Conservation (phyloP, 495 filamentous ascomycete genomes). For the Podospora sp. region DNA sequence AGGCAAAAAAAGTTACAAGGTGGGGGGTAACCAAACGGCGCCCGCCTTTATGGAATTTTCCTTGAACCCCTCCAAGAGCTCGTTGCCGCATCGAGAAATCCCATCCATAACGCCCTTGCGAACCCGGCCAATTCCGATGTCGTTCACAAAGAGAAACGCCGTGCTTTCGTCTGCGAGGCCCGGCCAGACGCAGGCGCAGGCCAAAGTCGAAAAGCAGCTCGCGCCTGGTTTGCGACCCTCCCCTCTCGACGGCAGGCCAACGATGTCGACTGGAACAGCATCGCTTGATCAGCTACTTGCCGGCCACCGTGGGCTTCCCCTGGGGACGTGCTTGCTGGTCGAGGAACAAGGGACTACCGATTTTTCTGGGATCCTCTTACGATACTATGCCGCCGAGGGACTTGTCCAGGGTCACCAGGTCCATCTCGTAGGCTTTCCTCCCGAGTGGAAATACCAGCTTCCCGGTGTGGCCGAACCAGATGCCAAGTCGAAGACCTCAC, state of each 20-base stretch:
- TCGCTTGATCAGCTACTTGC: conserved; percentile 85
- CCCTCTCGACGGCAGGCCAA: conserved; percentile 81
- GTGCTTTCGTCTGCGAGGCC: conserved; percentile 56
- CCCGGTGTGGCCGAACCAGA: conserved; percentile 67
- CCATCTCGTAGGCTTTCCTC: conserved; percentile 77
- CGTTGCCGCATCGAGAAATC: neutral
- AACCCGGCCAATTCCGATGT: conserved; percentile 56
- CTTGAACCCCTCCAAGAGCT: conserved; percentile 9
- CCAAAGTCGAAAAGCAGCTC: conserved; percentile 42
- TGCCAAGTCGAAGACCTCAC: conserved; percentile 44
- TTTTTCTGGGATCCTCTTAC: conserved; percentile 79
- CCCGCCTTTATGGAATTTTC: neutral
- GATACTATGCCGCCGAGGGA: conserved; percentile 92
- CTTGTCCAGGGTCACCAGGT: conserved; percentile 88
- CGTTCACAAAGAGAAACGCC: conserved; percentile 87
- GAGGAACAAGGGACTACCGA: conserved; percentile 95
- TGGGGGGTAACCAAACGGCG: neutral
- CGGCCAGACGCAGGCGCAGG: conserved; percentile 26
- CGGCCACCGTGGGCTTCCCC: conserved; percentile 82
- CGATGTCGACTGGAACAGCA: conserved; percentile 85
- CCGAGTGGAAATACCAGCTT: conserved; percentile 79
- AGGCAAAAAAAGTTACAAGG: conserved; percentile 19
- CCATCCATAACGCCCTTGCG: neutral
- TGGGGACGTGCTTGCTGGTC: conserved; percentile 80
- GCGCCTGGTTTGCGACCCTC: conserved; percentile 80